Evolutionary conservation across 495 filamentous ascomycete species (phyloP).

Genomic region (Bacidia gigantensis): DNA sequence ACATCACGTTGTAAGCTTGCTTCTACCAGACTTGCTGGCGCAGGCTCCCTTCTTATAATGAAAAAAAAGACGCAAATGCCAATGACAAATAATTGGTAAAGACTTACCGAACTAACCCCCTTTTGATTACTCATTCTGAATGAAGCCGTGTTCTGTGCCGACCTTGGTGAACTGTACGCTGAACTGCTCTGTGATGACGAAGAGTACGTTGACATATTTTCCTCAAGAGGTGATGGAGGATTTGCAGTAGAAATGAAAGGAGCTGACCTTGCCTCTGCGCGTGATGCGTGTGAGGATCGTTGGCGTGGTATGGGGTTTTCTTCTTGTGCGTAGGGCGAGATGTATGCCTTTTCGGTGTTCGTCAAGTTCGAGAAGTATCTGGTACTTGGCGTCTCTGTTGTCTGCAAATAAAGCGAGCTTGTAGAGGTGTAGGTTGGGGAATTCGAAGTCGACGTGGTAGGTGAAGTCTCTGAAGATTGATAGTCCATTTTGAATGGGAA

Average conservation of each 20-base stretch:
- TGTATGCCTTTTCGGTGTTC: conserved; percentile 11
- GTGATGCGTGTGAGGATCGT: conserved; percentile 4
- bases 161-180: conserved; percentile 10
- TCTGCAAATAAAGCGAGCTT: conserved; percentile 3
- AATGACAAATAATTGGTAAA: conserved; percentile 6
- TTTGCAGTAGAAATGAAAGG: conserved; percentile 5
- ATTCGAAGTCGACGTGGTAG: conserved; percentile 1
- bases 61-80: background rate
- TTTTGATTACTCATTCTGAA: conserved; percentile 15
- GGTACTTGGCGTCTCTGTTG: conserved; percentile 3
- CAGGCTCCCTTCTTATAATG: background rate
- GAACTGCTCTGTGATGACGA: conserved; percentile 12
- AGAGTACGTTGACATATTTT: conserved; percentile 14
- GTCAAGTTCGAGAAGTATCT: conserved; percentile 8
- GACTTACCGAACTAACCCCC: conserved; percentile 17
- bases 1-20: background rate
- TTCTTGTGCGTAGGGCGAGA: conserved; percentile 16
- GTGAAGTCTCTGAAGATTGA: conserved; percentile 8
- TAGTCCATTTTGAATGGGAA: conserved; percentile 11
- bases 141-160: conserved; percentile 6
- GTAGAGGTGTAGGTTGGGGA: background rate
- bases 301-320: conserved; percentile 1
- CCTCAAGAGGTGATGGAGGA: background rate
- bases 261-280: conserved; percentile 1
- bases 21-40: background rate